Percentiles rank a stretch among this genome's conserved stretches.
Evolutionary conservation across 116 monocot species (phyloP).

Genomic region (Papilionanthe hybrid): DNA sequence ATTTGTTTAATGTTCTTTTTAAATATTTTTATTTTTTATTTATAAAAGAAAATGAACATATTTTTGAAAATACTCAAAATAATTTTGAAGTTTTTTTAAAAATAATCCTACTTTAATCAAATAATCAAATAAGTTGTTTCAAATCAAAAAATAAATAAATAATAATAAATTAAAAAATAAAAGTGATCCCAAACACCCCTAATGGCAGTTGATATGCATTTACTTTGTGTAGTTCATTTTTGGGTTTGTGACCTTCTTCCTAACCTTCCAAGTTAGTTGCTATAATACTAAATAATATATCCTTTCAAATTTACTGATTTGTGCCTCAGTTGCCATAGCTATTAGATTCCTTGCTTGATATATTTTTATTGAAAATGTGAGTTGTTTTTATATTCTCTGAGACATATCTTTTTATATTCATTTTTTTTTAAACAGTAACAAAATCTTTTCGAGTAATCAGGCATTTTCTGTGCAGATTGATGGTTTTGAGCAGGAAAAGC

Average conservation of each 20-base stretch:
- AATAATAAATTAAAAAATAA: no score
- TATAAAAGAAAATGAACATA: no score
- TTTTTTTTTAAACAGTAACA: neutral
- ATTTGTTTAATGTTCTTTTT: no score
- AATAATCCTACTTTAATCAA: no score
- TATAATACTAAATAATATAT: neutral
- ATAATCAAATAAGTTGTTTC: no score
- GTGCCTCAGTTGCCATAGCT: neutral
- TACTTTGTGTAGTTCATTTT: neutral
- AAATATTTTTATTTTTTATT: no score
- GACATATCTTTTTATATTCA: neutral
- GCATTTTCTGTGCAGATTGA: constrained; percentile 53
- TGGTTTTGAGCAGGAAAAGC: constrained; percentile 95
- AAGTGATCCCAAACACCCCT: neutral
- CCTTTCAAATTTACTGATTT: neutral
- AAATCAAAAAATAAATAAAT: no score
- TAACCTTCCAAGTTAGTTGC: neutral
- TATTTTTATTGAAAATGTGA: constrained; percentile 1
- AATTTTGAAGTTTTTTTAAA: no score
- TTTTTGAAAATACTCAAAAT: no score
- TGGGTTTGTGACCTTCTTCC: neutral
- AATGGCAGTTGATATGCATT: neutral
- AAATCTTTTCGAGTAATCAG: neutral
- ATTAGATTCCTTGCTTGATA: neutral
- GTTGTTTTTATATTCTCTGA: neutral